phyloP scores from a whole-genome alignment of 179 eudicot species.

The Beta lomatogona region DNA sequence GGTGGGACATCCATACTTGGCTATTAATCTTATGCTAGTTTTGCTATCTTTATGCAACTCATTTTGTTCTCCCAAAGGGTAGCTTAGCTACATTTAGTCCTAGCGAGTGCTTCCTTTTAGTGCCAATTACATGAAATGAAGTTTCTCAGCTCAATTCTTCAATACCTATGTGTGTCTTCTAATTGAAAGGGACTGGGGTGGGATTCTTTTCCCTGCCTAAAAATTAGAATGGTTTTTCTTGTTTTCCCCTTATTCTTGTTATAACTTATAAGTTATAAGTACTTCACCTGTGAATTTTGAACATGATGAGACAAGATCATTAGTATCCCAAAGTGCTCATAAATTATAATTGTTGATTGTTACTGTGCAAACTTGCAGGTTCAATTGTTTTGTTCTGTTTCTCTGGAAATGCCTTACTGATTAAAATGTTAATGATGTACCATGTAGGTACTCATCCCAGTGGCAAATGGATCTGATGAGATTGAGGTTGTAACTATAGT shows the following conservation, averaged over 20 bases:
- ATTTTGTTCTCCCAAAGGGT: neutral
- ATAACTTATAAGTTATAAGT: no score
- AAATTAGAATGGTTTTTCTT: neutral
- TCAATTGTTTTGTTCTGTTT: neutral
- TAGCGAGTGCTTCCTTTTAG: neutral
- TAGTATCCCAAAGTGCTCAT: neutral
- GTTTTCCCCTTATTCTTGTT: neutral
- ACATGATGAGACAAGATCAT: neutral
- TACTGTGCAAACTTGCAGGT: neutral
- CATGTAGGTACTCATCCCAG: slow-evolving; percentile 82
- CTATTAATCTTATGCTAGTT: neutral
- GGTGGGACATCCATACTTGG: neutral
- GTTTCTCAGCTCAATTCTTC: neutral
- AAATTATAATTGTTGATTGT: neutral
- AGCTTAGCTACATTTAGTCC: neutral
- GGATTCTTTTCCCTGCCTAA: neutral
- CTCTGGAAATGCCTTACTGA: neutral
- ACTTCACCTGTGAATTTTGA: neutral
- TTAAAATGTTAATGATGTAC: neutral
- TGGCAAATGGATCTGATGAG: slow-evolving; percentile 82
- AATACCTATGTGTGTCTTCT: neutral
- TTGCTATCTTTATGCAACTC: neutral
- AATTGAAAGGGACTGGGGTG: neutral
- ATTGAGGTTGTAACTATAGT: slow-evolving; percentile 70
- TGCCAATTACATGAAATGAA: neutral